Evolutionary conservation across 352 stramenopile species (phyloP).

Genomic region (Pythium coloratum): DNA sequence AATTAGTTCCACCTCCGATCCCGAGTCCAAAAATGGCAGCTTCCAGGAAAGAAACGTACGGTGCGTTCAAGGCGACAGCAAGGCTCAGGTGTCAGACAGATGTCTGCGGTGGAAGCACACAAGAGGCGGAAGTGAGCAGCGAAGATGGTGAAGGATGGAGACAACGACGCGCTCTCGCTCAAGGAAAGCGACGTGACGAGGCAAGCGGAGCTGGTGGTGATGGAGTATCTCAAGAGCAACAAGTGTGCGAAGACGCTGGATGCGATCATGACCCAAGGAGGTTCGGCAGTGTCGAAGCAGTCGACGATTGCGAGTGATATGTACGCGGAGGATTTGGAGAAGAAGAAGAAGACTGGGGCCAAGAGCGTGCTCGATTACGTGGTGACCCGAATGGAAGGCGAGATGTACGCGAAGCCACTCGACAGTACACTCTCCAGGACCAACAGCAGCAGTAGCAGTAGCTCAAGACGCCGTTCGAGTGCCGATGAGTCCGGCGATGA

Average conservation of each 20-base stretch:
- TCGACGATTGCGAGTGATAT: conserved; percentile 46
- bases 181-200: conserved; percentile 40
- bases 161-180: conserved; percentile 7
- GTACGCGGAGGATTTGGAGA: conserved; percentile 51
- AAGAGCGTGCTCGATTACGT: conserved; percentile 53
- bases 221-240: conserved; percentile 68
- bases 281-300: conserved; percentile 1
- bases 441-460: conserved; percentile 7
- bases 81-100: not conserved
- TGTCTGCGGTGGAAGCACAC: not conserved
- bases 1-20: conserved; percentile 5
- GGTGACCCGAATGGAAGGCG: conserved; percentile 24
- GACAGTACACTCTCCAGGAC: conserved; percentile 6
- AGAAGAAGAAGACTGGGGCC: conserved; percentile 37
- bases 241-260: conserved; percentile 58
- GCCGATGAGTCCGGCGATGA: conserved; percentile 25
- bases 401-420: not conserved
- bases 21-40: conserved; percentile 3
- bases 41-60: not conserved
- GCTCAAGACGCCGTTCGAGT: conserved; percentile 10
- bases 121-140: not conserved
- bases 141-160: conserved; percentile 30
- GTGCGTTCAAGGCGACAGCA: not conserved
- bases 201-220: conserved; percentile 67
- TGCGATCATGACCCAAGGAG: conserved; percentile 44